Base-by-base conservation (phyloP, 108 stramenopile genomes). In the Skeletonema marinoi region DNA sequence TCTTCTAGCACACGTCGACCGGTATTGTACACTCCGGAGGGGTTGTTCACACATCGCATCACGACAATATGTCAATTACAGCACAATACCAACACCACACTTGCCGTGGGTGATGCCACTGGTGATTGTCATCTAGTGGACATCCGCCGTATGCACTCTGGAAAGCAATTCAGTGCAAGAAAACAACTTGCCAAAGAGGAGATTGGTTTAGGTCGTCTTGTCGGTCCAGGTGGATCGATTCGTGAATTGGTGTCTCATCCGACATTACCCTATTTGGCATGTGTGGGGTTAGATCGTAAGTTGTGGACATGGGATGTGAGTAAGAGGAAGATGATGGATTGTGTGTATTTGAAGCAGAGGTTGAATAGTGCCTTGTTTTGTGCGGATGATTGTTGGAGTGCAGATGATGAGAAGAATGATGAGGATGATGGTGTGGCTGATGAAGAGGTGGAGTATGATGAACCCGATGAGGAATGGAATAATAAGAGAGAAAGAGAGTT, bases 301-400 rank as follows among this genome's bases (percentile, higher is more conserved):
- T 75, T 95, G 60, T 87, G 92, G 84, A 84, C 88, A 21, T 95
- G 89, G 78, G 88, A 93, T 74, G 77, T 87, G 33, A 83, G 31
- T 13, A 70, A 46, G 31, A 70, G 85, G 19, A 86, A 73, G 38
- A 85, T 90, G 73, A 17, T 89, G 32, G 85, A 89, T 72, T 92
- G 92, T 75, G 84, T 93, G 11, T 95, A 95, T 73, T 69, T 95
- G 83, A 95, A 88, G 61, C 94, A 95, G 85, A 79, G 94, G 58
- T 71, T 95, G 79, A 91, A 90, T 74, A 90, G 90, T 77, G 78
- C 92, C n/a, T 67, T 95, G 65, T 70, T 93, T 68, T 88, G 86
- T 32, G 63, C 60, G 16, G 90, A 90, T 66, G 75, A 46, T 11
- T 51, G 48, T 17, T 71, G 72, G 74, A 38, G 14, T 67, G 73